Evolutionary conservation across 2,329 filamentous ascomycete genomes (phyloP).

Genomic region (Pseudogymnoascus sp.): DNA sequence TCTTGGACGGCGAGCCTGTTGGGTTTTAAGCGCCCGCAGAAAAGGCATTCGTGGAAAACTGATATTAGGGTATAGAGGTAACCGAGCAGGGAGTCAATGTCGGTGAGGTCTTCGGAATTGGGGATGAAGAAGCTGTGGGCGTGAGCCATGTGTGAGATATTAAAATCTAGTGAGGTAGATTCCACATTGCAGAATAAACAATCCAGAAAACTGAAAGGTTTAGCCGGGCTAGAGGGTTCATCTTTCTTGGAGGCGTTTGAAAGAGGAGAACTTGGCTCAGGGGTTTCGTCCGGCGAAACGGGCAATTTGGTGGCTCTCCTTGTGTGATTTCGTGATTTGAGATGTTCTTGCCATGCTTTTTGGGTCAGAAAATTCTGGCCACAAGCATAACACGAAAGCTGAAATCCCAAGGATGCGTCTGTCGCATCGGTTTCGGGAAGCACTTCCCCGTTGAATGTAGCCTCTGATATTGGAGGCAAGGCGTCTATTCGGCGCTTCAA

Average conservation of each 20-base stretch:
- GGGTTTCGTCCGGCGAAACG: not conserved
- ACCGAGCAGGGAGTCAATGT: conserved; percentile 39
- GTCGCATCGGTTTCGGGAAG: not conserved
- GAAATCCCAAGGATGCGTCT: not conserved
- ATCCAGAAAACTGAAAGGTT: conserved; percentile 24
- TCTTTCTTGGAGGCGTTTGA: no score
- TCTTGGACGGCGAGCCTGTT: conserved; percentile 41
- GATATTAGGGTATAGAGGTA: conserved; percentile 44
- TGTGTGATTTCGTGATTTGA: conserved; percentile 15
- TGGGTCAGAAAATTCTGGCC: not conserved
- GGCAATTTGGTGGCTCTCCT: conserved; percentile 2
- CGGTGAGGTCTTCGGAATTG: conserved; percentile 35
- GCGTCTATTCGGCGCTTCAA: not conserved
- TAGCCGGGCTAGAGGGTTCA: not conserved
- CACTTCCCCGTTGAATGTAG: not conserved
- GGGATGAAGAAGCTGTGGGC: conserved; percentile 41
- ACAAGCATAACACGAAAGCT: not conserved
- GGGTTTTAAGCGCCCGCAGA: conserved; percentile 38
- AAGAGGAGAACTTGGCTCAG: not conserved
- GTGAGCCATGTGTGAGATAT: conserved; percentile 42
- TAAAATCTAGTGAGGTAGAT: conserved; percentile 30
- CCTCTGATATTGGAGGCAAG: not conserved
- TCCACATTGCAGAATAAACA: conserved; percentile 39
- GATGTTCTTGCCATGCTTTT: conserved; percentile 16
- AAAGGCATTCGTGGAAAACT: conserved; percentile 43